phyloP scores from a whole-genome alignment of 2,329 filamentous ascomycete genomes.

The Pseudofabraea citricarpa region DNA sequence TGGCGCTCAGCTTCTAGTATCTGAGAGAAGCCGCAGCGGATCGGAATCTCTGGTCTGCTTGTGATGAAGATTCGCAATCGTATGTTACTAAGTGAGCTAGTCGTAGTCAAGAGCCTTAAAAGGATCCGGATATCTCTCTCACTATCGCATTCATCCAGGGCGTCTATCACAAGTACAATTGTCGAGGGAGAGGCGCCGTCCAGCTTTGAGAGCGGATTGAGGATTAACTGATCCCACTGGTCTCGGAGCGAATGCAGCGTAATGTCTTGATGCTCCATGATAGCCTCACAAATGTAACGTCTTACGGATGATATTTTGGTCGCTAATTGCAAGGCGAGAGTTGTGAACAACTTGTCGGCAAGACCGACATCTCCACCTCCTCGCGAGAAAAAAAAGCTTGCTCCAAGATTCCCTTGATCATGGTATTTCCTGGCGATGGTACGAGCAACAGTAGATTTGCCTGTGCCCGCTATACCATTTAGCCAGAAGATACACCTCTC shows the following conservation, averaged over 20 bases:
- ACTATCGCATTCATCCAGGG: slow-evolving; percentile 26
- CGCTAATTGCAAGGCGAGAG: slow-evolving; percentile 7
- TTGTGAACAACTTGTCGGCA: slow-evolving; percentile 11
- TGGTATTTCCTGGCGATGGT: slow-evolving; percentile 15
- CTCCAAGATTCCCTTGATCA: slow-evolving; percentile 14
- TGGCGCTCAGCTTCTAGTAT: slow-evolving; percentile 8
- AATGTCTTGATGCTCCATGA: slow-evolving; percentile 6
- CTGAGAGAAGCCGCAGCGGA: slow-evolving; percentile 10
- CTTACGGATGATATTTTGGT: slow-evolving; percentile 1
- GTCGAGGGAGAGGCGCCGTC: neutral
- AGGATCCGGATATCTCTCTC: slow-evolving; percentile 10
- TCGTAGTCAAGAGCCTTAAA: slow-evolving; percentile 7
- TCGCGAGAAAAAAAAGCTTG: slow-evolving; percentile 28
- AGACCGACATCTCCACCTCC: slow-evolving; percentile 14
- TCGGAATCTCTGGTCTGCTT: slow-evolving; percentile 21
- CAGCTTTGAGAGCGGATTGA: slow-evolving; percentile 30
- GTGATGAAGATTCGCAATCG: slow-evolving; percentile 22
- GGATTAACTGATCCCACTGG: slow-evolving; percentile 39
- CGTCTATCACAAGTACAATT: slow-evolving; percentile 25
- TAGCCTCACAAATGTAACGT: slow-evolving; percentile 5
- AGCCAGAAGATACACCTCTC: slow-evolving; percentile 28
- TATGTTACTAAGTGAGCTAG: slow-evolving; percentile 7
- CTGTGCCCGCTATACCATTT: slow-evolving; percentile 32
- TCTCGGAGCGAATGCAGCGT: slow-evolving; percentile 28
- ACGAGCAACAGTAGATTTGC: slow-evolving; percentile 21